Evolutionary conservation across 225 moss, liverwort and hornwort genomes (phyloP), one percentile per base, ranked within the genome.

Genomic region (Marchantia polymorpha): DNA sequence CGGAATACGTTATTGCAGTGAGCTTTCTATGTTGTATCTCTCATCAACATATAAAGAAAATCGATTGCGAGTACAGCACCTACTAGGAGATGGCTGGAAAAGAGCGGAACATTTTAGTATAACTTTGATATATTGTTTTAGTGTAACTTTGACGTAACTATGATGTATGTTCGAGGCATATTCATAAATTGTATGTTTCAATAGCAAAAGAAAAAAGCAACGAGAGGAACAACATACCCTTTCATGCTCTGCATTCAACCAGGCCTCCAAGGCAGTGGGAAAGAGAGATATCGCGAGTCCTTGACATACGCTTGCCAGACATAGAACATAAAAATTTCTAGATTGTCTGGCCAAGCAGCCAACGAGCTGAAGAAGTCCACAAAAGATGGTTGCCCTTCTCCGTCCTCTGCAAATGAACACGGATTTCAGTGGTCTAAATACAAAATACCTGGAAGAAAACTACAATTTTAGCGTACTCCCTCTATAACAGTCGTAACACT

Each of bases 161-260:
- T n/a, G n/a, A n/a, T n/a, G n/a, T n/a, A n/a, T n/a, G n/a, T 58
- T 14, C 16, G 58, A 58, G 19, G 58, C 58, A 58, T 5, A 39
- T 39, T 58, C 9, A 58, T 58, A 15, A 14, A 20, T 6, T 15
- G 14, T 16, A 58, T 58, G 4, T 58, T 58, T 58, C 58, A 58
- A 20, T 15, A 15, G 4, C n/a, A 58, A 0, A 53, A 27, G 22
- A 58, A 58, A 19, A 64, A 20, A 8, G 25, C 12, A 23, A 23
- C 39, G 66, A 77, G 53, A 39, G 26, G 20, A 58, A 59, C 6
- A 75, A 19, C 14, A 50, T 81, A 89, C 93, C 91, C 90, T 92
- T 70, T 97, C 96, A 77, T 94, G 96, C 85, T 97, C 94, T 53
- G 81, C 86, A 31, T 87, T 73, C 83, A 94, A 87, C 96, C 94